Conservation (phyloP, 2,329 filamentous ascomycete genomes). For the Seiridium cupressi region DNA sequence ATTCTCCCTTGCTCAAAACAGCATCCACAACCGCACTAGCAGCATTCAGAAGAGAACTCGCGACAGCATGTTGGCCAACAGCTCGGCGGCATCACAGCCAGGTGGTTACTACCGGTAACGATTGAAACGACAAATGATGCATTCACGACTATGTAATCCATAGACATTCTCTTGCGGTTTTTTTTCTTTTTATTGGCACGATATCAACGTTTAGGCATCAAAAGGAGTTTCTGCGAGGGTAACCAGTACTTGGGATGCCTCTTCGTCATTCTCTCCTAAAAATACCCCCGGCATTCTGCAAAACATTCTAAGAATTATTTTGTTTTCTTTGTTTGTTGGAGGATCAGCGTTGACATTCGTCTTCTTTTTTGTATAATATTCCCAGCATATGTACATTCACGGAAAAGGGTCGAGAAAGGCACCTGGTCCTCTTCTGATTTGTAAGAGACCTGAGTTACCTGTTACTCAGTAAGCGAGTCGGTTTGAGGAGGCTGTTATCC, state of each 20-base stretch:
- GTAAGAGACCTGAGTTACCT: too few relatives aligned
- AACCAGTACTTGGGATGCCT: neutral
- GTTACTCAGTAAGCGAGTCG: too few relatives aligned
- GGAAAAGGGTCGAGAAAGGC: neutral
- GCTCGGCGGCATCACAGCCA: slow-evolving; percentile 38
- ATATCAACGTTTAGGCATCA: slow-evolving; percentile 2
- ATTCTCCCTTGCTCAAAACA: slow-evolving; percentile 40
- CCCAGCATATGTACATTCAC: neutral
- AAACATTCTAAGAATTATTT: neutral
- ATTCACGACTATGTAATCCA: slow-evolving; percentile 21
- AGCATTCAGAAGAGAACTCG: slow-evolving; percentile 45
- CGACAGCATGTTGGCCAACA: slow-evolving; percentile 38
- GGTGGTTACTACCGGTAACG: slow-evolving; percentile 42
- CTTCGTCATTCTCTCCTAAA: neutral
- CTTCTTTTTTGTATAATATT: slow-evolving; percentile 6
- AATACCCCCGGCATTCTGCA: neutral
- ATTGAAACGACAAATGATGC: slow-evolving; percentile 26
- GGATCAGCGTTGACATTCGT: neutral
- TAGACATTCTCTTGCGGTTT: neutral
- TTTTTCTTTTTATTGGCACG: neutral
- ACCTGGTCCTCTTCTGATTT: neutral
- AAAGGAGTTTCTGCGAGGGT: neutral
- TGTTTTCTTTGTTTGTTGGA: neutral
- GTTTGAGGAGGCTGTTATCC: too few relatives aligned
- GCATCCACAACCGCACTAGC: slow-evolving; percentile 40